Conservation (phyloP, 768 basidiomycete genomes). For the Auriscalpium microsporum region DNA sequence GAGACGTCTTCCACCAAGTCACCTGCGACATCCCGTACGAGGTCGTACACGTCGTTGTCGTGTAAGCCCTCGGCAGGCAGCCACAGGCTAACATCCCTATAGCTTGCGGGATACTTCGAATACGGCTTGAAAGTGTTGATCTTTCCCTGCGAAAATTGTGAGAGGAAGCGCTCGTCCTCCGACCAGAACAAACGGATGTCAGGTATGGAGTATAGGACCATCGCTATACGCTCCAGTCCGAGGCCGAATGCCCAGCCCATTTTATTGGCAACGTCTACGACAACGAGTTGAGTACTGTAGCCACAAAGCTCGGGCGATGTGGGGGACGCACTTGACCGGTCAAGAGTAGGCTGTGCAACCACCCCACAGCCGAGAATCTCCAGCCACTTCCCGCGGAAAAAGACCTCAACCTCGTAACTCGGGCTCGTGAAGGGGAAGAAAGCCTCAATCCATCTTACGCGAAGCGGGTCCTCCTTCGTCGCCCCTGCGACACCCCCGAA, state of each 20-base stretch:
- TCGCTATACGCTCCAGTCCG: slow-evolving; percentile 93
- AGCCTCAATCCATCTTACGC: slow-evolving; percentile 95
- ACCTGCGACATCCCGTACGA: slow-evolving; percentile 87
- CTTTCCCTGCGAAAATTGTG: slow-evolving; percentile 71
- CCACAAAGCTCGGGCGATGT: neutral
- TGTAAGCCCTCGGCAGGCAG: slow-evolving; percentile 52
- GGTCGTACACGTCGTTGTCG: slow-evolving; percentile 96
- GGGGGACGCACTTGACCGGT: slow-evolving; percentile 65
- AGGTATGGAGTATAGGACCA: slow-evolving; percentile 94
- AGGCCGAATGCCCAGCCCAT: slow-evolving; percentile 98
- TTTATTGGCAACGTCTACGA: slow-evolving; percentile 65
- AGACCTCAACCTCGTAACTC: slow-evolving; percentile 96
- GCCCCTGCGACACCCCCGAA: slow-evolving; percentile 57
- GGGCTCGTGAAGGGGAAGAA: slow-evolving; percentile 98
- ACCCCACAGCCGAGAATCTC: slow-evolving; percentile 95
- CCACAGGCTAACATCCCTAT: slow-evolving; percentile 97
- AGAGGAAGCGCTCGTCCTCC: slow-evolving; percentile 73
- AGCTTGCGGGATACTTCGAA: slow-evolving; percentile 86
- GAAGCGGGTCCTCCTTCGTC: slow-evolving; percentile 58
- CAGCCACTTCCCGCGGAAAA: slow-evolving; percentile 93
- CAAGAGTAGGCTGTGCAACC: slow-evolving; percentile 79
- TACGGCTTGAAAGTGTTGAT: slow-evolving; percentile 85
- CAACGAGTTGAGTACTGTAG: neutral
- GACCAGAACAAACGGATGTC: slow-evolving; percentile 99
- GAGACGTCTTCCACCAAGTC: slow-evolving; percentile 89